A percentile compares a stretch with the other conserved stretches of the same genome.
phyloP scores from a whole-genome alignment of 2,329 filamentous ascomycete species.

The Beauveria scarabaeidicola region DNA sequence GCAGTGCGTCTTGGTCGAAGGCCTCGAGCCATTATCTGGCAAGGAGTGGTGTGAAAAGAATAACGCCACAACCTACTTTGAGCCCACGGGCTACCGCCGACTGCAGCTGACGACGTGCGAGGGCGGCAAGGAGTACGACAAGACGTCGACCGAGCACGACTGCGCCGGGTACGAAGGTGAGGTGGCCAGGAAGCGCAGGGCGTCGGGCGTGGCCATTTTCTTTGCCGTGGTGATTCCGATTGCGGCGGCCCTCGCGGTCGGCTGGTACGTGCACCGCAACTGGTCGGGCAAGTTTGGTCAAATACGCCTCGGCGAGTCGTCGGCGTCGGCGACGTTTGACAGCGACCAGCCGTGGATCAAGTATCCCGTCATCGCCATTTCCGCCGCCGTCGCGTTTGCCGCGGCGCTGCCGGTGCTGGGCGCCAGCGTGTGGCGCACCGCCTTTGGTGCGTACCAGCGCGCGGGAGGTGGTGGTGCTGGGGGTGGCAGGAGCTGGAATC shows the following conservation, averaged over 20 bases:
- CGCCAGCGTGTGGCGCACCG: constrained; percentile 63
- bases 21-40: constrained; percentile 52
- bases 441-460: constrained; percentile 41
- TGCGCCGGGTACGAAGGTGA: constrained; percentile 79
- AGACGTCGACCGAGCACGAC: constrained; percentile 41
- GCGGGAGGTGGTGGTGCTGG: constrained; percentile 35
- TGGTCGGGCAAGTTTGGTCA: constrained; percentile 89
- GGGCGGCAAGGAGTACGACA: constrained; percentile 68
- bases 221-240: constrained; percentile 76
- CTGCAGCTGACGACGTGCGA: constrained; percentile 84
- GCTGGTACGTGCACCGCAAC: constrained; percentile 77
- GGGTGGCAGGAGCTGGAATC: constrained; percentile 42
- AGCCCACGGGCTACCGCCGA: constrained; percentile 78
- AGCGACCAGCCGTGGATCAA: constrained; percentile 69
- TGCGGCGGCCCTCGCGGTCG: constrained; percentile 57
- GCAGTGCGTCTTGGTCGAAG: constrained; percentile 67
- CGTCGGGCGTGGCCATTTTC: constrained; percentile 69
- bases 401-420: constrained; percentile 62
- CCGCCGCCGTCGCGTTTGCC: constrained; percentile 52
- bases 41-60: constrained; percentile 48
- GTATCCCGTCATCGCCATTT: constrained; percentile 69
- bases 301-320: constrained; percentile 74
- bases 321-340: constrained; percentile 41
- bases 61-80: constrained; percentile 67
- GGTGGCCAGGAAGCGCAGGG: constrained; percentile 62